phyloP scores from a whole-genome alignment of 164 flowering plant species.

The Brasenia schreberi region DNA sequence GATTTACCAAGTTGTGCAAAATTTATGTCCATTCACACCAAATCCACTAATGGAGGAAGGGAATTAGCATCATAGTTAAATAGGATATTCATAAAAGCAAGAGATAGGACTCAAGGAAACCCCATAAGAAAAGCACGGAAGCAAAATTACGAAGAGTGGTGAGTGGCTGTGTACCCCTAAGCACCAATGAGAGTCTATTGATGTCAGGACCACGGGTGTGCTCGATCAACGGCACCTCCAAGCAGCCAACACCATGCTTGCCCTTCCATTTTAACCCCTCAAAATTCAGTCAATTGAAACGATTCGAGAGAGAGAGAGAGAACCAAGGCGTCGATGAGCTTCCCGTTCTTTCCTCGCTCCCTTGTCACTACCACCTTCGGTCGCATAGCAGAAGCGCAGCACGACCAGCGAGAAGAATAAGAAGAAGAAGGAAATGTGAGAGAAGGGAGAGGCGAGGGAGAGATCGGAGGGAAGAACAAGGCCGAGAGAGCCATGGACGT shows the following conservation, averaged over 20 bases:
- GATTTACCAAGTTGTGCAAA: no score
- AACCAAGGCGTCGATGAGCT: conserved; percentile 76
- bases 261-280: neutral
- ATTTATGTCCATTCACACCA: no score
- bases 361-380: conserved; percentile 76
- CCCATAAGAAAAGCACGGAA: neutral
- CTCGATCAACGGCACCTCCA: conserved; percentile 92
- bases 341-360: conserved; percentile 81
- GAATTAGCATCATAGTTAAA: neutral
- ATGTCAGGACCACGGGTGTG: conserved; percentile 73
- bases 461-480: neutral
- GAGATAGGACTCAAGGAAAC: neutral
- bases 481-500: neutral
- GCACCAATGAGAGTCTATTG: conserved; percentile 40
- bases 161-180: conserved; percentile 31
- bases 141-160: neutral
- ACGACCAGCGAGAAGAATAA: neutral
- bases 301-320: conserved; percentile 1
- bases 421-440: neutral
- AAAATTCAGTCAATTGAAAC: no score
- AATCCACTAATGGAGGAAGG: no score
- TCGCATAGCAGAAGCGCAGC: neutral
- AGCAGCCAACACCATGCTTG: conserved; percentile 44
- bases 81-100: neutral
- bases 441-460: neutral